These are phyloP conservation scores for Rosa chinensis DNA, from an alignment of 306 rosid genomes.

Conservation along the genomic window DNA sequence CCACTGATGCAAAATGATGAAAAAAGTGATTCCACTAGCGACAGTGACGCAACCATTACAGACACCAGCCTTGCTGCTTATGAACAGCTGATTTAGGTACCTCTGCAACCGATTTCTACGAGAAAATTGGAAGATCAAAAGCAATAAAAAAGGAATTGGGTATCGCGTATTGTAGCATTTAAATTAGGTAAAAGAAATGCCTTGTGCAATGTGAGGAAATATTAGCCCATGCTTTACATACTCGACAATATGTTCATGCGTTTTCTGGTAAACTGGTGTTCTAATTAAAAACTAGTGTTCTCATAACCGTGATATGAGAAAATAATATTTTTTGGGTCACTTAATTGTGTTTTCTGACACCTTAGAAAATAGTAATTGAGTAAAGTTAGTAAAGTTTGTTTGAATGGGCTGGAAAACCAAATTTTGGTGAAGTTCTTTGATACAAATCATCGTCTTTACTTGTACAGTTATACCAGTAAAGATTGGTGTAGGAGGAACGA, in stretches of 20 bases:
- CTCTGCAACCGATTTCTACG: background rate
- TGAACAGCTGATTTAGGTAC: conserved; percentile 18
- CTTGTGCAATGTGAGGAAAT: background rate
- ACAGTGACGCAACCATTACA: conserved; percentile 60
- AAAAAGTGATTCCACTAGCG: conserved; percentile 41
- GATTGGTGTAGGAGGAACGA: background rate
- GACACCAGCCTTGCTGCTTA: conserved; percentile 48
- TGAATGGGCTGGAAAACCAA: background rate
- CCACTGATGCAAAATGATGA: conserved; percentile 29
- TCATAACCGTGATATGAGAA: too few relatives aligned
- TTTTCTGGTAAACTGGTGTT: background rate
- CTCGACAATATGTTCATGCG: background rate
- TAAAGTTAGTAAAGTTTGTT: background rate
- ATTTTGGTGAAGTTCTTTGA: background rate
- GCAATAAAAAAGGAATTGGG: background rate
- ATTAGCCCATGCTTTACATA: background rate
- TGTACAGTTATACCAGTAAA: background rate
- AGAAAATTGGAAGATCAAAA: background rate
- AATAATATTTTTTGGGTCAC: background rate
- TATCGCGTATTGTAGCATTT: background rate
- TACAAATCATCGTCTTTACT: background rate
- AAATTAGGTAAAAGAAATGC: background rate
- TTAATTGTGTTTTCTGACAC: background rate
- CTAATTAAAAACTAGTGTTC: background rate
- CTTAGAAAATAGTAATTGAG: background rate